A percentile compares a stretch with the other conserved stretches of the same genome.
phyloP scores from a whole-genome alignment of 1,139 yeast genomes.

The Diutina ranongensis region DNA sequence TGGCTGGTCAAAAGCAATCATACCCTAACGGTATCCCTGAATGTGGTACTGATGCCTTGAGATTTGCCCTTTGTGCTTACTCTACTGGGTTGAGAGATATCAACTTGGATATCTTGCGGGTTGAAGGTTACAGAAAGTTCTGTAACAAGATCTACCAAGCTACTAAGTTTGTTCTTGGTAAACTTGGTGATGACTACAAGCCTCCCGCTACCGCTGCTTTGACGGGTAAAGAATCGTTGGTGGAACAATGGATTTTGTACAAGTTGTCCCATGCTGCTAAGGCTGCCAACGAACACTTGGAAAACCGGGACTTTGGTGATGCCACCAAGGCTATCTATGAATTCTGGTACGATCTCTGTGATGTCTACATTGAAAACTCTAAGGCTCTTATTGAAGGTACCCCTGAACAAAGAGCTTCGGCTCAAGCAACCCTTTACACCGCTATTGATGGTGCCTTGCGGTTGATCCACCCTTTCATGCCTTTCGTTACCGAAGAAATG shows the following conservation, averaged over 20 bases:
- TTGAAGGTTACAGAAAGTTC: conserved; percentile 98
- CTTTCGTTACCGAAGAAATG: conserved; percentile 91
- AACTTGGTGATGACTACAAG: conserved; percentile 76
- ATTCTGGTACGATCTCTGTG: conserved; percentile 96
- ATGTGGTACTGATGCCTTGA: conserved; percentile 97
- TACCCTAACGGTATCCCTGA: conserved; percentile 98
- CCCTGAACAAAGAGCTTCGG: conserved; percentile 71
- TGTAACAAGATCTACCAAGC: conserved; percentile 99
- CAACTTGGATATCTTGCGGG: conserved; percentile 90
- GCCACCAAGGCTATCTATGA: conserved; percentile 81
- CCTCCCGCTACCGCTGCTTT: conserved; percentile 57
- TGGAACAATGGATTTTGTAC: conserved; percentile 94
- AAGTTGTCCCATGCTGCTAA: conserved; percentile 65
- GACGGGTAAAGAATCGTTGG: conserved; percentile 80
- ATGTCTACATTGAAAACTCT: conserved; percentile 95
- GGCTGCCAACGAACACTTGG: conserved; percentile 54
- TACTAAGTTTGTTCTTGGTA: conserved; percentile 89
- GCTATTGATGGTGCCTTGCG: conserved; percentile 86
- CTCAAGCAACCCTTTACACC: conserved; percentile 88
- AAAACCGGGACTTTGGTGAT: conserved; percentile 78
- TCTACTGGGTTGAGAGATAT: conserved; percentile 98
- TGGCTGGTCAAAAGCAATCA: conserved; percentile 75
- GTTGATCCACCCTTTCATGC: conserved; percentile 97
- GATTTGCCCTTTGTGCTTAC: conserved; percentile 97
- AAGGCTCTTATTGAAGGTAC: conserved; percentile 90